Base-by-base conservation (phyloP, 805 yeast species). In the Saturnispora silvae region DNA sequence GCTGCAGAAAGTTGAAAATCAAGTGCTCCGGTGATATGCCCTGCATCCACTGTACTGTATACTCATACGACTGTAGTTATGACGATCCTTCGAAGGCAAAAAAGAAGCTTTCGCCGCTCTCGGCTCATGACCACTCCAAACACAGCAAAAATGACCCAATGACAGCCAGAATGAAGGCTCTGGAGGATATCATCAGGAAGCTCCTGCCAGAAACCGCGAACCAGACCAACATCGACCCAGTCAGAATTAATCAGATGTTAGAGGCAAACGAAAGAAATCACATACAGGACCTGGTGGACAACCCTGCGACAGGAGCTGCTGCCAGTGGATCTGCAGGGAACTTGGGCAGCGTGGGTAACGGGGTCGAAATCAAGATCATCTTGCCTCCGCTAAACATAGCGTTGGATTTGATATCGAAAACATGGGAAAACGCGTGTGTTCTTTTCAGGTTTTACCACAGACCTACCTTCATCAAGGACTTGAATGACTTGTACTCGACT, bases 371-470 rank as follows among this genome's bases (percentile, higher is more conserved):
- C 45, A 75, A 68, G 43, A 68, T 79, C 42, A 72, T 81, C 7
- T 59, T 86, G 26, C 96, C 96, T 0, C 73, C 87, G 1, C 77
- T 81, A 50, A 77, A 75, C 24, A 69, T 70, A 19, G 89, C 95
- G 0, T 56, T 82, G 26, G 73, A 72, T 45, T 64, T 85, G 43
- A 76, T 86, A 17, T 72, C 75, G 42, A 72, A 78, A 31, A 80
- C 87, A 1, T 86, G 95, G 94, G 74, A 77, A 43, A 75, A 78
- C 47, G 94, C 94, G 0, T 84, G 94, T 57, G 85, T 84, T 4
- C 62, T 86, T 36, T 82, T 85, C 53, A 65, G 94, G 39, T 85
- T 86, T 54, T 81, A 83, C 53, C 95, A 86, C 51, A 61, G 95
- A 23, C 95, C 95, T 1, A 75, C 87, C 3, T 70, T 85, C 42